Base-by-base conservation (phyloP, 2,329 filamentous ascomycete species). In the Chrysoporthe austroafricana region DNA sequence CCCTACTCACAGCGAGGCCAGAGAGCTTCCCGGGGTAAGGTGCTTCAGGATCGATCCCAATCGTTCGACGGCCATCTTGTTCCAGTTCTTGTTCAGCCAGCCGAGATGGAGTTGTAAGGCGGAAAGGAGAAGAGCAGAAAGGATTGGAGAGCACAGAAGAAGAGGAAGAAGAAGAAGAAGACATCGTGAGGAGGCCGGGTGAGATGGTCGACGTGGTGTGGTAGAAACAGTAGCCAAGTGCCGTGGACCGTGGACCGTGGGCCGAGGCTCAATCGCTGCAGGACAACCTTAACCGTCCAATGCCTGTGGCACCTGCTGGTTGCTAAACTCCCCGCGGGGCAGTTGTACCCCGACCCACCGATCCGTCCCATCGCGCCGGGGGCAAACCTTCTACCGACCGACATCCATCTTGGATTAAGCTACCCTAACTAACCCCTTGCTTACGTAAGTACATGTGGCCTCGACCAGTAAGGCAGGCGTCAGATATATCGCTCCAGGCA, bases 21-120 rank as follows among this genome's bases (percentile, higher is more conserved):
- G 79, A 61, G 88, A 89, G 74, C 89, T 89, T 73, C 87, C 87
- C 62, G 93, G 91, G 69, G 91, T 85, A 77, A 97, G 85, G 80
- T 98, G 94, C 82, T 90, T 94, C 75, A 97, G 86, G 76, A 98
- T 91, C 72, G 91, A 94, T 76, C 88, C 91, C 73, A 98, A 89
- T 81, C 94, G 89, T 84, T 97, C 93, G 70, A 90, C 86, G 73
- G 93, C 91, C 92, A 95, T 96, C 74, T 73, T 84, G 79, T 26
- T 34, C n/a, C 39, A 14, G 32, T 32, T 43, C 9, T 2, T 63
- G 34, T 50, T 62, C 57, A 62, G 62, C 18, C 21, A n/a, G 36
- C 32, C 21, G 26, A 42, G n/a, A 43, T 14, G 6, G 43, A 3
- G 42, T 18, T 11, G 26, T 39, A 11, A 39, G n/a, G 18, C 11